phyloP scores from a whole-genome alignment of 495 filamentous ascomycete species.

The Xylaria bambusicola region DNA sequence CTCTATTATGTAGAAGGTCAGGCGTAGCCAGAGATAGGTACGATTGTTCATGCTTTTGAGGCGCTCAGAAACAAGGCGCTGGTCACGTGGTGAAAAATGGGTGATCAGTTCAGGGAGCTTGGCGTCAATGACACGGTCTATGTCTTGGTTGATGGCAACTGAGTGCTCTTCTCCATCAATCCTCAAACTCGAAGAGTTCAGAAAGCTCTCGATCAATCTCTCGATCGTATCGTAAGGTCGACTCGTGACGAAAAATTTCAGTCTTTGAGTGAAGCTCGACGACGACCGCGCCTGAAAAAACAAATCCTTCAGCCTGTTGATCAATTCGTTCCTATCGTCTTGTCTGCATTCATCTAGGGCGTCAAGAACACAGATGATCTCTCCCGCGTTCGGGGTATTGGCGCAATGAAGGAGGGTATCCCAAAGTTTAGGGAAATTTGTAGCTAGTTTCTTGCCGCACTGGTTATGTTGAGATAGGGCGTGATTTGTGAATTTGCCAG shows the following conservation, averaged over 20 bases:
- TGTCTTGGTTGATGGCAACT: conserved; percentile 36
- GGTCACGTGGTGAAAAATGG: conserved; percentile 16
- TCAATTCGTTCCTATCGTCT: conserved; percentile 22
- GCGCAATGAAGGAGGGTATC: conserved; percentile 37
- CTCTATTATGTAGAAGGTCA: conserved; percentile 39
- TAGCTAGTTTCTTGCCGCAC: conserved; percentile 27
- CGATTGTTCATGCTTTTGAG: conserved; percentile 41
- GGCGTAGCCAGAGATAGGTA: conserved; percentile 54
- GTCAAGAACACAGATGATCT: conserved; percentile 48
- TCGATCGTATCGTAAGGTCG: conserved; percentile 39
- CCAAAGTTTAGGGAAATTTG: conserved; percentile 45
- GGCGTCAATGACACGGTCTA: conserved; percentile 42
- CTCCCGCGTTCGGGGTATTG: conserved; percentile 33
- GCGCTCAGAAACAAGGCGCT: conserved; percentile 22
- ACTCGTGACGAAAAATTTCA: conserved; percentile 43
- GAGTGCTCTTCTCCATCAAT: conserved; percentile 38
- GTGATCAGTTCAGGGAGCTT: conserved; percentile 23
- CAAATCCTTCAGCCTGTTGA: conserved; percentile 29
- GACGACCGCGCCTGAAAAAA: conserved; percentile 15
- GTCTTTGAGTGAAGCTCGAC: conserved; percentile 2
- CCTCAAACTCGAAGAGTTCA: conserved; percentile 20
- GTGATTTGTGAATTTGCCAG: conserved; percentile 25
- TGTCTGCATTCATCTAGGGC: conserved; percentile 46
- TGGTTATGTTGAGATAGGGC: conserved; percentile 24
- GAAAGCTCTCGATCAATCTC: conserved; percentile 22